phyloP scores from a whole-genome alignment of 2,329 filamentous ascomycete genomes.

The Botryotinia narcissicola region DNA sequence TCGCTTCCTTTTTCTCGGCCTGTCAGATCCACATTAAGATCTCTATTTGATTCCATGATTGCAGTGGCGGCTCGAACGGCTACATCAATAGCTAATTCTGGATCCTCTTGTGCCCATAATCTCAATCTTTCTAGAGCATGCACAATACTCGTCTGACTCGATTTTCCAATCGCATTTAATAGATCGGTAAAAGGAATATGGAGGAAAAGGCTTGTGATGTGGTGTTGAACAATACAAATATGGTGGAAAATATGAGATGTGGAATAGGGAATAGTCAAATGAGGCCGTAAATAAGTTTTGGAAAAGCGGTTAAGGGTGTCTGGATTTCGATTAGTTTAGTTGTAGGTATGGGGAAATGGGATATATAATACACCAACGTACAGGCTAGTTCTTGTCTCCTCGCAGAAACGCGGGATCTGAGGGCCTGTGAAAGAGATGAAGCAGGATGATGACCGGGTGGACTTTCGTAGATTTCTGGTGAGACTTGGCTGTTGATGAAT shows the following conservation, averaged over 20 bases:
- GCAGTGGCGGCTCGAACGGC: constrained; percentile 26
- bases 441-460: neutral
- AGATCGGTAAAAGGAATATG: constrained; percentile 7
- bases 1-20: neutral
- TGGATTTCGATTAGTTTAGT: constrained; percentile 5
- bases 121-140: constrained; percentile 26
- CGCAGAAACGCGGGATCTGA: neutral
- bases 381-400: constrained; percentile 17
- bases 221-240: constrained; percentile 8
- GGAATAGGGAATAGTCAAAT: neutral
- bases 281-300: constrained; percentile 21
- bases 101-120: constrained; percentile 23
- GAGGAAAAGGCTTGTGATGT: neutral
- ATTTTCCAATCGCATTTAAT: constrained; percentile 6
- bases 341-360: neutral
- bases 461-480: neutral
- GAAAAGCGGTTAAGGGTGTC: constrained; percentile 20
- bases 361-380: constrained; percentile 12
- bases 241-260: constrained; percentile 20
- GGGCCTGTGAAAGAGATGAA: constrained; percentile 1
- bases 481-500: constrained; percentile 24
- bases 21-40: neutral
- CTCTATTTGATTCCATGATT: constrained; percentile 21
- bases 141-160: constrained; percentile 23
- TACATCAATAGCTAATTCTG: constrained; percentile 24